Base-by-base conservation (phyloP, 2,329 filamentous ascomycete species). In the Penicillium sp. region DNA sequence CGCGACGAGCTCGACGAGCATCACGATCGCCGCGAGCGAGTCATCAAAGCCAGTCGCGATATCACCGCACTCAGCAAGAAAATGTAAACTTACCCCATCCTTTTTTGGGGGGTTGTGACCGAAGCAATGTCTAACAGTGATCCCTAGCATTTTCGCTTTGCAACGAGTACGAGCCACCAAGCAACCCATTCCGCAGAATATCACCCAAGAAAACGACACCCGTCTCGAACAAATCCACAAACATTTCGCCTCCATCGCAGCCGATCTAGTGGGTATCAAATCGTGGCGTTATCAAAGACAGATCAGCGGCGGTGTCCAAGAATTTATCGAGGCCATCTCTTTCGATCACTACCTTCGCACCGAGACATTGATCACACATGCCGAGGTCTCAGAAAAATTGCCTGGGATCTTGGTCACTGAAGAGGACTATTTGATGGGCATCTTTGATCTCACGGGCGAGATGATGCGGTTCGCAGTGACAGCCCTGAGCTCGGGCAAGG, bases 381-480 rank as follows among this genome's bases (percentile, higher is more conserved):
- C 80, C 0, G 80, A 88, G 47, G 77, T 86, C 0, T 68, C 74
- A 28, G 69, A 54, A 1, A 55, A 58, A 9, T 48, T 75, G 3
- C 68, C 73, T 0, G 76, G 75, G 1, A 77, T 96, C 2, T 61
- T 75, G 0, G 74, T 96, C 18, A 88, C 86, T 1, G 77, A 83
- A 26, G 82, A 91, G 47, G 93, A 98, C 68, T 97, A 95, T 65
- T 72, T 95, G 49, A 84, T 93, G 53, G 93, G 91, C 7, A 72
- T 98, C 2, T 96, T 95, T 63, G 93, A 98, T 67, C 80, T 97
- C 58, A 90, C 90, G 1, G 93, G 93, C 35, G 93, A 98, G 73
- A 77, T 97, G 75, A 98, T 98, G 93, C 81, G 90, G 28, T 97
- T 96, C 69, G 90, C 89, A 0, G 93, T 95, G 43, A 90, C 90